Evolutionary conservation across 2,329 filamentous ascomycete species (phyloP).

Genomic region (Penicillium sp.): DNA sequence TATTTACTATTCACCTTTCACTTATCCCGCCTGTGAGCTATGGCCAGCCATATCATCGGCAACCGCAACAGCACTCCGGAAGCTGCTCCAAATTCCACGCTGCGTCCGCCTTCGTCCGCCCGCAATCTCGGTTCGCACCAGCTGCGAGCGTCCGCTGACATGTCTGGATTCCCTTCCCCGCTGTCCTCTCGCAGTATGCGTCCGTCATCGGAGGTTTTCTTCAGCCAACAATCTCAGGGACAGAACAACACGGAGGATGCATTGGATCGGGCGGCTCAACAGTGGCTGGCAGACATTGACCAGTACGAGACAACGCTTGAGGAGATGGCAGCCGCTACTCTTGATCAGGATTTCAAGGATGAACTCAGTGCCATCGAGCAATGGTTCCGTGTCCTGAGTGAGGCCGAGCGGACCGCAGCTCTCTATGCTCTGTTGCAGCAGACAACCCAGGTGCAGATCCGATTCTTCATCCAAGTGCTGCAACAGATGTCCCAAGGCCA

Average conservation of each 20-base stretch:
- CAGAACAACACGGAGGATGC: conserved; percentile 75
- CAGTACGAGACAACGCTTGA: conserved; percentile 98
- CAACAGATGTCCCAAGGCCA: conserved; percentile 99
- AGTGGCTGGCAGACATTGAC: conserved; percentile 99
- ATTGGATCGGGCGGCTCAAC: conserved; percentile 89
- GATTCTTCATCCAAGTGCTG: conserved; percentile 97
- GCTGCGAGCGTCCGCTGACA: conserved; percentile 91
- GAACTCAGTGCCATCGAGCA: conserved; percentile 98
- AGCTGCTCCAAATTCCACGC: conserved; percentile 69
- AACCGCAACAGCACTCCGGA: conserved; percentile 98
- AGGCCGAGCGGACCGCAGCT: conserved; percentile 92
- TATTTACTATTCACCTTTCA: conserved; percentile 33
- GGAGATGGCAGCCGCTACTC: conserved; percentile 97
- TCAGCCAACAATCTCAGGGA: conserved; percentile 70
- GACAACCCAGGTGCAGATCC: conserved; percentile 97
- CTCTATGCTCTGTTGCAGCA: conserved; percentile 95
- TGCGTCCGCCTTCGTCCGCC: conserved; percentile 81
- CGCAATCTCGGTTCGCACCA: conserved; percentile 77
- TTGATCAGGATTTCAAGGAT: conserved; percentile 99
- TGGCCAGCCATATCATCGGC: conserved; percentile 66
- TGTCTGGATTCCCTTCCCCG: conserved; percentile 75
- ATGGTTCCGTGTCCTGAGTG: conserved; percentile 97
- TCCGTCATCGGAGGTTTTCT: conserved; percentile 89
- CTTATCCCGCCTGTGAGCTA: conserved; percentile 23
- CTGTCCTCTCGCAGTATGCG: conserved; percentile 76